These are phyloP conservation scores for Meyerozyma elateridarum DNA, from an alignment of 1,139 yeast genomes.

Conservation along the genomic window DNA sequence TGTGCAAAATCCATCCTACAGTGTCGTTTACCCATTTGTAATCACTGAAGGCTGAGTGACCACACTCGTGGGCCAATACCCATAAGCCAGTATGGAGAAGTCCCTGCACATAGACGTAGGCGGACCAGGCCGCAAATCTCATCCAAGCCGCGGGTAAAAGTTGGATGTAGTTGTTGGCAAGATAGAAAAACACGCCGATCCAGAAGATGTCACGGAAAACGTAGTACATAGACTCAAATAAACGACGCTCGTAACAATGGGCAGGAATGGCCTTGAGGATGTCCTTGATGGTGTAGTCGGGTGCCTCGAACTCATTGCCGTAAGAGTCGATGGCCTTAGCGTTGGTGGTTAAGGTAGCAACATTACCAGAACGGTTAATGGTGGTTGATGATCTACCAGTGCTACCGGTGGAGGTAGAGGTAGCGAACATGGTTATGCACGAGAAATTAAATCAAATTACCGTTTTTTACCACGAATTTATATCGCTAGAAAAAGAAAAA, in stretches of 20 bases:
- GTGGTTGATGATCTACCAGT: conserved; percentile 5
- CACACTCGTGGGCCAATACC: conserved; percentile 90
- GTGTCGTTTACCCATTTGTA: conserved; percentile 64
- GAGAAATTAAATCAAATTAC: too few species aligned
- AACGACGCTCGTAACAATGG: conserved; percentile 67
- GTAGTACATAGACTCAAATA: conserved; percentile 52
- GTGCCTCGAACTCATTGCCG: conserved; percentile 67
- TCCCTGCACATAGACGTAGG: conserved; percentile 47
- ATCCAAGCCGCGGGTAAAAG: conserved; percentile 17
- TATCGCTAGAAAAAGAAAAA: too few species aligned
- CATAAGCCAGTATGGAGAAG: conserved; percentile 75
- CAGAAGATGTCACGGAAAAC: conserved; percentile 60
- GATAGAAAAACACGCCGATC: conserved; percentile 46
- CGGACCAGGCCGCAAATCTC: conserved; percentile 37
- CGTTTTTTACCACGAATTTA: too few species aligned
- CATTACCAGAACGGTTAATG: conserved; percentile 19
- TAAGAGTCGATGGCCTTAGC: conserved; percentile 51
- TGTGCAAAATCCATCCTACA: conserved; percentile 80
- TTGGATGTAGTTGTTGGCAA: conserved; percentile 51
- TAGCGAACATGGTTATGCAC: conserved; percentile 9
- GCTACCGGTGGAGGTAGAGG: conserved; percentile 11
- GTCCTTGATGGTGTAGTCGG: conserved; percentile 71
- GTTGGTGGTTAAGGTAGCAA: conserved; percentile 19
- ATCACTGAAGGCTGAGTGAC: conserved; percentile 81
- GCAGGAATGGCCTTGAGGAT: conserved; percentile 69